Percentiles rank a stretch among this genome's conserved stretches.
Conservation (phyloP, 192 early-diverging fungal genomes). For the Phlyctochytrium planicorne region DNA sequence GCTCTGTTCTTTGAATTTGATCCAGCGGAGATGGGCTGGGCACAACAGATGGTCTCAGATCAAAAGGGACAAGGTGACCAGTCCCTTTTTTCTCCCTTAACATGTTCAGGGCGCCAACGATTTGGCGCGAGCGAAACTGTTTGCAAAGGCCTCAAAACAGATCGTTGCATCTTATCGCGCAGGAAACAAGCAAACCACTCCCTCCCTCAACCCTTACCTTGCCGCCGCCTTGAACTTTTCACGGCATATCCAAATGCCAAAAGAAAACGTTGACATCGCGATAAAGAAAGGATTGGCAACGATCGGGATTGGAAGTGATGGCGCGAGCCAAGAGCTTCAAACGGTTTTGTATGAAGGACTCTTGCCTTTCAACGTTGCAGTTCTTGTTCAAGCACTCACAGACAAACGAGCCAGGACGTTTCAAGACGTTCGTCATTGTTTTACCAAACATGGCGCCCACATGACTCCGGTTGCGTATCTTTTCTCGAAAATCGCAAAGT, state of each 20-base stretch:
- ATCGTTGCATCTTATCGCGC: conserved; percentile 65
- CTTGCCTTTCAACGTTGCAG: conserved; percentile 57
- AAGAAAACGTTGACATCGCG: conserved; percentile 68
- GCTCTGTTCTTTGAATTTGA: too few relatives aligned
- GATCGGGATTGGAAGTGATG: conserved; percentile 21
- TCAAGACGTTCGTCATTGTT: conserved; percentile 58
- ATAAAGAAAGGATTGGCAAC: conserved; percentile 56
- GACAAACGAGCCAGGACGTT: conserved; percentile 49
- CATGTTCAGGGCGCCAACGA: conserved; percentile 51
- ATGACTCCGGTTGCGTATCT: conserved; percentile 65
- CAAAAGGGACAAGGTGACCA: conserved; percentile 17
- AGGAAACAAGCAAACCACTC: conserved; percentile 57
- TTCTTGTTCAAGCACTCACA: conserved; percentile 64
- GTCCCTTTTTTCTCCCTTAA: conserved; percentile 11
- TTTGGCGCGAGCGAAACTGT: conserved; percentile 31
- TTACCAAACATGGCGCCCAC: conserved; percentile 58
- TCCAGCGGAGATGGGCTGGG: too few relatives aligned
- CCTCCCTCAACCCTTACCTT: conserved; percentile 56
- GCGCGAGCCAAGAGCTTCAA: conserved; percentile 35
- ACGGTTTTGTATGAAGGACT: conserved; percentile 64
- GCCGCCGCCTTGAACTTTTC: conserved; percentile 57
- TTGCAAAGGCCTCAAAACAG: conserved; percentile 54
- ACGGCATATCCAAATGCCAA: conserved; percentile 63
- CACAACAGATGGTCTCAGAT: conserved; percentile 26
- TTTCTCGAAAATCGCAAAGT: conserved; percentile 64